These are phyloP conservation scores for Furculomyces boomerangus DNA, from an alignment of 371 early-diverging fungal species.

Conservation along the genomic window DNA sequence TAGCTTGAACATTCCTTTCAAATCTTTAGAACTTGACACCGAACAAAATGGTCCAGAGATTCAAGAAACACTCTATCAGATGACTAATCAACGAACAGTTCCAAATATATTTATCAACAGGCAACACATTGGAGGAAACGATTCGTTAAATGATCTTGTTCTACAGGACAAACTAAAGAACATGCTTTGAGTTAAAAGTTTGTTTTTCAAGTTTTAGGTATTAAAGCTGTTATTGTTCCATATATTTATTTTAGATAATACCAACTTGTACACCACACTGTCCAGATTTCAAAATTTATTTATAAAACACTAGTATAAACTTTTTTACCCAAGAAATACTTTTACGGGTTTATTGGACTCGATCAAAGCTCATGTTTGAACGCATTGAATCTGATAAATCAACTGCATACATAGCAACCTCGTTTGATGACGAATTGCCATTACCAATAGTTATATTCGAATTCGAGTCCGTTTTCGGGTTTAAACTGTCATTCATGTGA, in stretches of 20 bases:
- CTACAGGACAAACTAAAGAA: too few relatives aligned
- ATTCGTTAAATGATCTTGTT: slow-evolving; percentile 30
- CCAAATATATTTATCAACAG: slow-evolving; percentile 77
- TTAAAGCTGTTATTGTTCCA: too few relatives aligned
- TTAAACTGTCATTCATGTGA: background rate
- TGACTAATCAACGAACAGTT: slow-evolving; percentile 70
- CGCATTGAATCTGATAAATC: slow-evolving; percentile 1
- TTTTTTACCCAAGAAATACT: too few relatives aligned
- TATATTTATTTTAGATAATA: too few relatives aligned
- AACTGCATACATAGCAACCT: slow-evolving; percentile 1
- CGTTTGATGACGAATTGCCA: background rate
- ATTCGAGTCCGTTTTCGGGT: background rate
- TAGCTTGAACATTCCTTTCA: slow-evolving; percentile 8
- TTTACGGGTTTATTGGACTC: too few relatives aligned
- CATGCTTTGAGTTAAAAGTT: too few relatives aligned
- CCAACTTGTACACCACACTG: too few relatives aligned
- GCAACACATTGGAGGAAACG: slow-evolving; percentile 73
- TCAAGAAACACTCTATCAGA: slow-evolving; percentile 42
- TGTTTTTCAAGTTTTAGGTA: too few relatives aligned
- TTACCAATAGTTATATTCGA: background rate
- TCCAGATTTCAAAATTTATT: too few relatives aligned
- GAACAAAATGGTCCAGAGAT: slow-evolving; percentile 52
- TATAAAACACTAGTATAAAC: too few relatives aligned
- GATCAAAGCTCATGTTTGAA: background rate
- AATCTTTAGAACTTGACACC: slow-evolving; percentile 12